Base-by-base conservation (phyloP, 768 basidiomycete genomes). In the Trametes cubensis region DNA sequence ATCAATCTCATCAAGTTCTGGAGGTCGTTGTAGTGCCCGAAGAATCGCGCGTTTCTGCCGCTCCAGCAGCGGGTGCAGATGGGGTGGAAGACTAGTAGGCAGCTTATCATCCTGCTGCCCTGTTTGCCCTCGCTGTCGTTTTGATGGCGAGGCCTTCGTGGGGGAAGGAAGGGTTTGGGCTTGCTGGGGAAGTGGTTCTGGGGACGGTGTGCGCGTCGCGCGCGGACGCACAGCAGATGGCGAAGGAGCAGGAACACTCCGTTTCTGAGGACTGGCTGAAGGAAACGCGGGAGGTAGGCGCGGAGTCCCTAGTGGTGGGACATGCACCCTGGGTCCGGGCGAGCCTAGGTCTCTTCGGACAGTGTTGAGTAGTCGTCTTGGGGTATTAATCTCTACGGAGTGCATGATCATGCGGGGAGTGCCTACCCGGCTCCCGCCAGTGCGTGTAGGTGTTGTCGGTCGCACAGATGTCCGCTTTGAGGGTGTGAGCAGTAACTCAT, bases 21-120 rank as follows among this genome's bases (percentile, higher is more conserved):
- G 68, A 23, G 67, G 65, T 28, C 71, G 60, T 25, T 77, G 79
- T 10, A 91, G 73, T 17, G 78, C 76, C 48, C 69, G 68, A 30
- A 92, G 69, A 18, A 86, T 79, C 11, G 78, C 81, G 45, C 78
- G 79, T 70, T 88, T 90, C 70, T 90, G 89, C 2, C 76, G 76
- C 39, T 78, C 71, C 17, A 90, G 71, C 63, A 76, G 85, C 23
- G 77, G 63, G 44, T 75, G 67, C 2, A 86, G 70, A 68, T 81
- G 78, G 3, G 67, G 45, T 8, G 82, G 79, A n/a, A 83, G 70
- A 20, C 54, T 64, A 2, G 25, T 45, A 0, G 66, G 63, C 4
- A 66, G 38, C 11, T 38, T 41, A 7, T 44, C 39, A 13, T 40
- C 30, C 38, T 17, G 47, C 25, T 21, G 28, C 5, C 11, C 30